Evolutionary conservation across 1,284 basidiomycete genomes (phyloP).

Genomic region (Austroboletus rostrupii): DNA sequence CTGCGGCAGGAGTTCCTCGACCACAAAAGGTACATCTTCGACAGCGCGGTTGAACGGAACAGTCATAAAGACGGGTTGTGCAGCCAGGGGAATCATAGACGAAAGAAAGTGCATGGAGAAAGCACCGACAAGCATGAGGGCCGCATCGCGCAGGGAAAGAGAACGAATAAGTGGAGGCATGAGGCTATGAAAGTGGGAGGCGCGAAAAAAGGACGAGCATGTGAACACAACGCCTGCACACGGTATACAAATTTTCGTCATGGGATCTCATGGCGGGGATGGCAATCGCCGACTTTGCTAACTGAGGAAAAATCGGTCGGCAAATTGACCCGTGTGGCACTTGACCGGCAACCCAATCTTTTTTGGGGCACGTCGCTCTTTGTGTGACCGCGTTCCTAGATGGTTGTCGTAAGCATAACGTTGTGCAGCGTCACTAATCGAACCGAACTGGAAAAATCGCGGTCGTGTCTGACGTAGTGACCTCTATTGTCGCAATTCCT

Average conservation of each 20-base stretch:
- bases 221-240: background rate
- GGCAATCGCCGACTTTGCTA: background rate
- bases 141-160: conserved; percentile 42
- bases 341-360: background rate
- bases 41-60: conserved; percentile 25
- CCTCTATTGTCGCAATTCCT: too few relatives aligned
- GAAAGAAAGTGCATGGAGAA: conserved; percentile 46
- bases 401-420: background rate
- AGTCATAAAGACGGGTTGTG: conserved; percentile 36
- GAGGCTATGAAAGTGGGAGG: background rate
- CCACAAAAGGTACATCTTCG: conserved; percentile 13
- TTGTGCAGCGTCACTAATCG: background rate
- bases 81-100: conserved; percentile 32
- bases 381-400: too few relatives aligned
- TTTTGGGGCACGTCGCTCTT: background rate
- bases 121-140: conserved; percentile 50
- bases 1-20: conserved; percentile 14
- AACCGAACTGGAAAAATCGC: background rate
- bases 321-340: background rate
- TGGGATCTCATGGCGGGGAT: background rate
- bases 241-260: background rate
- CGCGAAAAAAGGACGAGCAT: background rate
- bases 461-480: too few relatives aligned
- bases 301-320: background rate
- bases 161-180: conserved; percentile 28